Conservation (phyloP, 371 early-diverging fungal genomes). For the Batkoa obscura region DNA sequence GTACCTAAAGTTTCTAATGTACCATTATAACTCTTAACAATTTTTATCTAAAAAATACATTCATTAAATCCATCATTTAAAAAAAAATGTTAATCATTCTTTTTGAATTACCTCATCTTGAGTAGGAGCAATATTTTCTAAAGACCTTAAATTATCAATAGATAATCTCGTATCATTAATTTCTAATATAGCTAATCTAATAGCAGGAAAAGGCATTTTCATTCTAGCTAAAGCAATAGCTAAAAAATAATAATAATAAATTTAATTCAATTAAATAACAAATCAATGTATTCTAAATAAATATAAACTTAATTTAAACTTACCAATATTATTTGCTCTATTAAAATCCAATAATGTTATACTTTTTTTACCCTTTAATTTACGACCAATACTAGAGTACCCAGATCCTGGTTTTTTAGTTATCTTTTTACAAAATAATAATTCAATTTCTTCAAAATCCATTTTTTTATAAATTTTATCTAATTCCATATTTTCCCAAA, state of each 20-base stretch:
- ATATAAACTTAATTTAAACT: no score
- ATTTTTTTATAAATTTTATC: background rate
- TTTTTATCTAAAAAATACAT: constrained; percentile 8
- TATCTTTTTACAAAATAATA: constrained; percentile 10
- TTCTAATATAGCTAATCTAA: constrained; percentile 39
- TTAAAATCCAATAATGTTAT: constrained; percentile 36
- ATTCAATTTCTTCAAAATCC: constrained; percentile 14
- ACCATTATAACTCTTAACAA: constrained; percentile 7
- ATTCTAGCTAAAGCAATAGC: constrained; percentile 52
- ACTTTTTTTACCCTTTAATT: background rate
- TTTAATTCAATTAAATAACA: no score
- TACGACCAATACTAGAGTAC: background rate
- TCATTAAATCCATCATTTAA: background rate
- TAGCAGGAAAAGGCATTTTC: constrained; percentile 37
- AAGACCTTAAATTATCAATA: constrained; percentile 28
- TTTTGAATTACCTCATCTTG: constrained; percentile 40
- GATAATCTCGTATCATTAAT: constrained; percentile 35
- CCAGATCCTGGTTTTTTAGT: constrained; percentile 1
- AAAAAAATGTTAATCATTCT: no score
- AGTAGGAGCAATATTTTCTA: constrained; percentile 37
- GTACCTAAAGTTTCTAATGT: constrained; percentile 8
- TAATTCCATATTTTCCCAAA: constrained; percentile 11
- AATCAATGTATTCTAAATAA: constrained; percentile 8
- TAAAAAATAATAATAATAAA: constrained; percentile 13
- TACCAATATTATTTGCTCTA: constrained; percentile 35